Evolutionary conservation across 257 asterid species (phyloP).

Genomic region (Capsicum baccatum): DNA sequence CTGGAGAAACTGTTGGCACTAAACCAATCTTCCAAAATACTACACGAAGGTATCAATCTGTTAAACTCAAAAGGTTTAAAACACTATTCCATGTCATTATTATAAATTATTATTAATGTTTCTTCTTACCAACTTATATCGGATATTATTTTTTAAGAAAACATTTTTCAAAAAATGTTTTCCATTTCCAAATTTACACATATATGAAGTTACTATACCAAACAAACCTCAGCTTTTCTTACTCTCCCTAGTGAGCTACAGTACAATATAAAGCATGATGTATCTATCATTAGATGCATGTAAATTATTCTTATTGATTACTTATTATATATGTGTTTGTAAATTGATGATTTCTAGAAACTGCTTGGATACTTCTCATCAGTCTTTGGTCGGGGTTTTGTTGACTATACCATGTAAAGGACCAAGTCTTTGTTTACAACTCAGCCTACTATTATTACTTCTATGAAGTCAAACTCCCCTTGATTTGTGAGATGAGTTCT

Average conservation of each 20-base stretch:
- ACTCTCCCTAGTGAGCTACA: too few species aligned
- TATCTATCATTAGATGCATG: too few species aligned
- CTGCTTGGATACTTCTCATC: background rate
- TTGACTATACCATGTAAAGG: background rate
- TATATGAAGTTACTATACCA: too few species aligned
- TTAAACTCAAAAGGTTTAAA: background rate
- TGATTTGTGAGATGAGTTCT: background rate
- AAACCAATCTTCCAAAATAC: too few species aligned
- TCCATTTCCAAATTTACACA: background rate
- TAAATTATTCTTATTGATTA: too few species aligned
- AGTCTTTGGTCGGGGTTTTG: background rate
- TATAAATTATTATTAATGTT: background rate
- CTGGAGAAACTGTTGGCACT: background rate
- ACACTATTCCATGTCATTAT: background rate
- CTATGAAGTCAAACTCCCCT: conserved; percentile 17
- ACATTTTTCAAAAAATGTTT: background rate
- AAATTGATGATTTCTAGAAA: background rate
- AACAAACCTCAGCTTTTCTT: too few species aligned
- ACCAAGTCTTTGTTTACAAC: background rate
- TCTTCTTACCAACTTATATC: background rate
- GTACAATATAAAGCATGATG: too few species aligned
- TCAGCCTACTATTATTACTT: background rate
- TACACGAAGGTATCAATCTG: too few species aligned
- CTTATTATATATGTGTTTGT: background rate
- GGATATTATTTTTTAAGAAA: background rate